Evolutionary conservation across 805 yeast species (phyloP).

Genomic region (Saccharomycopsis javanensis): DNA sequence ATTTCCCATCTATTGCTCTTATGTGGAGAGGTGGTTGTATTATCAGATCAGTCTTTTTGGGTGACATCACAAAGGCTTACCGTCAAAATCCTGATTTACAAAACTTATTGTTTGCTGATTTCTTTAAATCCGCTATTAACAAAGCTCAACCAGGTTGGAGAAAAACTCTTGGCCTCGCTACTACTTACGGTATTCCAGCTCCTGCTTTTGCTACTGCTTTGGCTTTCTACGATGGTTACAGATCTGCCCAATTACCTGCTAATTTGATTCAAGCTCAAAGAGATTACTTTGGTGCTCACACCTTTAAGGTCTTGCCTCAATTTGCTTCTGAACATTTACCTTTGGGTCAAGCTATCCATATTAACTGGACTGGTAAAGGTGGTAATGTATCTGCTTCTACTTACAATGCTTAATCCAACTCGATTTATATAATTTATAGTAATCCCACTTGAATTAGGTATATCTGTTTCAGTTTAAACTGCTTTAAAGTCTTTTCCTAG

Average conservation of each 20-base stretch:
- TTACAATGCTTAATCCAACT: conserved; percentile 72
- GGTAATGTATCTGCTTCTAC: conserved; percentile 95
- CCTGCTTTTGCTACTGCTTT: conserved; percentile 97
- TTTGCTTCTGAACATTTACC: conserved; percentile 66
- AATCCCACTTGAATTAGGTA: too few species aligned
- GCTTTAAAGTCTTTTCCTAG: neutral
- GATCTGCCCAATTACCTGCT: conserved; percentile 93
- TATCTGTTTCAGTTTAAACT: too few species aligned
- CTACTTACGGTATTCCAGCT: conserved; percentile 85
- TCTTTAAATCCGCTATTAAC: conserved; percentile 83
- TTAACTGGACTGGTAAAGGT: conserved; percentile 99
- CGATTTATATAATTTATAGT: neutral
- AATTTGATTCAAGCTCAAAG: conserved; percentile 98
- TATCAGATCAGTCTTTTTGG: conserved; percentile 96
- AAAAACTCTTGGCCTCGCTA: conserved; percentile 68
- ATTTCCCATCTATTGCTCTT: conserved; percentile 96
- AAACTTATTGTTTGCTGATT: conserved; percentile 90
- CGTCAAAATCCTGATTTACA: conserved; percentile 87
- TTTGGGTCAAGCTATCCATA: conserved; percentile 75
- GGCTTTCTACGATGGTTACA: conserved; percentile 97
- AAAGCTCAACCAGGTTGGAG: conserved; percentile 98
- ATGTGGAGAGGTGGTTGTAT: conserved; percentile 99
- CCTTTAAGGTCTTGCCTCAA: conserved; percentile 92
- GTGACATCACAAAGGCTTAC: conserved; percentile 94
- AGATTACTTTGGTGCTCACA: conserved; percentile 99